Conservation (phyloP, 257 asterid species). For the Solanum stenotomum region DNA sequence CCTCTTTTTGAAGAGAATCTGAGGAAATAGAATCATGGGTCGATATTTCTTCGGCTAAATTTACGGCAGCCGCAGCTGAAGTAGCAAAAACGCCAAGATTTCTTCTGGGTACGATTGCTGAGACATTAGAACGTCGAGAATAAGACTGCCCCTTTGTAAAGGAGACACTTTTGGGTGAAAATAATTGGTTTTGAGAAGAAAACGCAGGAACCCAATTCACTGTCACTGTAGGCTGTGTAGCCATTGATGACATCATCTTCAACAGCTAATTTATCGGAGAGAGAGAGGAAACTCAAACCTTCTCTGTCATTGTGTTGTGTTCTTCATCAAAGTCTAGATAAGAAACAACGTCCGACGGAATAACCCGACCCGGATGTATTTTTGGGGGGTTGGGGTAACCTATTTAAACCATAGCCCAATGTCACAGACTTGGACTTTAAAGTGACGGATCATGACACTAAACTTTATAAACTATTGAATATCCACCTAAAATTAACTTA, state of each 20-base stretch:
- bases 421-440: too few relatives aligned
- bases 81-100: conserved; percentile 5
- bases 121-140: neutral
- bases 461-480: too few relatives aligned
- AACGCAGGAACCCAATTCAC: conserved; percentile 1
- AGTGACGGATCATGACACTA: too few relatives aligned
- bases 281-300: neutral
- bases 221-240: neutral
- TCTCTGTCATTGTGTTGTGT: neutral
- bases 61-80: neutral
- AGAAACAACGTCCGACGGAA: neutral
- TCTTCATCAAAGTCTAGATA: neutral
- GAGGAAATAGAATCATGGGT: conserved; percentile 9
- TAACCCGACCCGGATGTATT: neutral
- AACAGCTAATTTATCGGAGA: neutral
- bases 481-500: too few relatives aligned
- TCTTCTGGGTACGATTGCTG: neutral
- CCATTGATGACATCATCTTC: conserved; percentile 11
- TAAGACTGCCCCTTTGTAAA: neutral
- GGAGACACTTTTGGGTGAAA: neutral
- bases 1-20: conserved; percentile 20
- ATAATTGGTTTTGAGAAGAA: neutral
- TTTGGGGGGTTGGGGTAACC: neutral
- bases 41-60: neutral
- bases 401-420: too few relatives aligned